A percentile compares a stretch with the other conserved stretches of the same genome.
Evolutionary conservation across 768 basidiomycete species (phyloP).

Genomic region (Mycena floridula): DNA sequence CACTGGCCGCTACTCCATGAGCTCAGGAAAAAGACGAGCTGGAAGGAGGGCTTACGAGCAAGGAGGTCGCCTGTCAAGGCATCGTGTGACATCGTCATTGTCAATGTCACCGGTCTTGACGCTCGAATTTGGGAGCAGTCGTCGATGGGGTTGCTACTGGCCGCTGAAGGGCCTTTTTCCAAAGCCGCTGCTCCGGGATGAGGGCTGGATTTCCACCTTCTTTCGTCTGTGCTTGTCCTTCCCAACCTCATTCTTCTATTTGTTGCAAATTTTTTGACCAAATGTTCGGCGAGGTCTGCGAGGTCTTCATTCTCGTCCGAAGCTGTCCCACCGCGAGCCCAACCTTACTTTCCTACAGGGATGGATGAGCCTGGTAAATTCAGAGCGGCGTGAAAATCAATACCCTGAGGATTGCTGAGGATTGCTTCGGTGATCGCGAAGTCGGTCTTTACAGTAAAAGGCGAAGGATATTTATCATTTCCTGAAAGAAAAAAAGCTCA

Average conservation of each 20-base stretch:
- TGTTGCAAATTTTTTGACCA: conserved; percentile 90
- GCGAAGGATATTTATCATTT: conserved; percentile 53
- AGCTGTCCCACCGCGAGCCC: conserved; percentile 92
- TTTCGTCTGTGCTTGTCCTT: conserved; percentile 51
- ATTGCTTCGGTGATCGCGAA: conserved; percentile 65
- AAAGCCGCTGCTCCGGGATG: too few species aligned
- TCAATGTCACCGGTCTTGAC: too few species aligned
- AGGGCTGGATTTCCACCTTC: too few species aligned
- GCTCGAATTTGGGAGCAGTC: too few species aligned
- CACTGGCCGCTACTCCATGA: too few species aligned
- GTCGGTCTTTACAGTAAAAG: conserved; percentile 61
- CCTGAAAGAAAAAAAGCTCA: too few species aligned
- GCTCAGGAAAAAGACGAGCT: too few species aligned
- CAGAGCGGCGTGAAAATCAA: conserved; percentile 26
- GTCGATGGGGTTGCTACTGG: too few species aligned
- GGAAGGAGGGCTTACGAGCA: too few species aligned
- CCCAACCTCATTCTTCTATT: conserved; percentile 88
- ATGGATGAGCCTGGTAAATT: not conserved
- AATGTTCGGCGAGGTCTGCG: conserved; percentile 78
- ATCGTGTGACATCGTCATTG: too few species aligned
- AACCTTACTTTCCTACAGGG: conserved; percentile 82
- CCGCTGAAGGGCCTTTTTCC: too few species aligned
- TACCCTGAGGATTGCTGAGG: conserved; percentile 74
- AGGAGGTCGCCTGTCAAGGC: too few species aligned
- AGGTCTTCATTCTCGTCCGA: conserved; percentile 63